Conservation (phyloP, 2,329 filamentous ascomycete genomes). For the Sclerotinia glacialis region DNA sequence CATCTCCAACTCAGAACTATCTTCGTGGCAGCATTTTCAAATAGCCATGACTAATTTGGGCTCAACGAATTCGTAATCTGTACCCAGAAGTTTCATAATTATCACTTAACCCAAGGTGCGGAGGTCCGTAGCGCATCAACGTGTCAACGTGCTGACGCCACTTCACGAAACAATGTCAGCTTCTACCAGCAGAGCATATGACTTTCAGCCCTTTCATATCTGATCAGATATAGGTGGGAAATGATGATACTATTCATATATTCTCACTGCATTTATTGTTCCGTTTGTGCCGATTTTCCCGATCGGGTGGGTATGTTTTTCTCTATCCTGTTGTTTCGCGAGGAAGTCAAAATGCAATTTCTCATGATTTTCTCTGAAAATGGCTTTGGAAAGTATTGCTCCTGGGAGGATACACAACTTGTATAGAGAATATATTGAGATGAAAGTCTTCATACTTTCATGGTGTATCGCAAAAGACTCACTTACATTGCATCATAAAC, state of each 20-base stretch:
- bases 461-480: not conserved
- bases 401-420: not conserved
- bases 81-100: not conserved
- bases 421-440: not conserved
- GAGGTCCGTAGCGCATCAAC: conserved; percentile 4
- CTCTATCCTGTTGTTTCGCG: not conserved
- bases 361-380: no score
- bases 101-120: not conserved
- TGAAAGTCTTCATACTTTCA: not conserved
- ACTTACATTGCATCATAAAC: not conserved
- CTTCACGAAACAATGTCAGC: conserved; percentile 1
- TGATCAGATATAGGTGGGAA: conserved; percentile 3
- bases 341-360: not conserved
- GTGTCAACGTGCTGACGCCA: conserved; percentile 3
- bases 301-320: not conserved
- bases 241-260: not conserved
- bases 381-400: not conserved
- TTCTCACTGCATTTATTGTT: conserved; percentile 1
- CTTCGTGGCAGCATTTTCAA: not conserved
- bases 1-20: not conserved
- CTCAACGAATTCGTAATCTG: not conserved
- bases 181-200: not conserved
- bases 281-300: not conserved
- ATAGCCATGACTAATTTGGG: not conserved
- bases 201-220: conserved; percentile 6